Conservation (phyloP, 1,284 basidiomycete species). For the Microbotryum lychnidis-dioicae region DNA sequence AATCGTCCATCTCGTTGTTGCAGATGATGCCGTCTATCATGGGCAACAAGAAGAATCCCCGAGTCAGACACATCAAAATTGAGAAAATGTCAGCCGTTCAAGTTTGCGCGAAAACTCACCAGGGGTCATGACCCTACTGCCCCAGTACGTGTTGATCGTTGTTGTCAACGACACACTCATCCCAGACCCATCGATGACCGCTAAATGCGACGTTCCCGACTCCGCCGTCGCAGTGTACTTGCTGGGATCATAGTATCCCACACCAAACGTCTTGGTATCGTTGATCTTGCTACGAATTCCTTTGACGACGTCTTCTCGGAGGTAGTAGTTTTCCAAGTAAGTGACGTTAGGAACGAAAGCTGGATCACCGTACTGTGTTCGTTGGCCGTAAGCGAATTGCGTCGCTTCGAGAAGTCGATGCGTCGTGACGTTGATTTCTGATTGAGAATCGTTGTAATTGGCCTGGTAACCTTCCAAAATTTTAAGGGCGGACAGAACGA, state of each 20-base stretch:
- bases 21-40: conserved; percentile 37
- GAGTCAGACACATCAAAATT: conserved; percentile 6
- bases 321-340: conserved; percentile 37
- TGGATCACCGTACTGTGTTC: conserved; percentile 42
- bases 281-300: conserved; percentile 35
- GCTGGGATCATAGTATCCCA: conserved; percentile 40
- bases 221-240: conserved; percentile 38
- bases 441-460: conserved; percentile 21
- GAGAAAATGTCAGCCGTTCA: no score
- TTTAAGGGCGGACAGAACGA: conserved; percentile 39
- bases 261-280: conserved; percentile 32
- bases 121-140: conserved; percentile 34
- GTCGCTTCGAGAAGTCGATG: conserved; percentile 43
- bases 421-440: conserved; percentile 35
- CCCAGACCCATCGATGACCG: conserved; percentile 40
- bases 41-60: conserved; percentile 22
- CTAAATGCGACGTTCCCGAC: conserved; percentile 42
- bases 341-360: conserved; percentile 42
- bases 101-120: conserved; percentile 1
- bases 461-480: conserved; percentile 36
- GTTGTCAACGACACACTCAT: conserved; percentile 44
- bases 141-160: conserved; percentile 44
- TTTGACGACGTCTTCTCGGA: conserved; percentile 34
- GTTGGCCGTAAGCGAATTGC: conserved; percentile 43
- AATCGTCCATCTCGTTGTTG: conserved; percentile 44